Base-by-base conservation (phyloP, 805 yeast species). In the Wickerhamomyces mucosus region DNA sequence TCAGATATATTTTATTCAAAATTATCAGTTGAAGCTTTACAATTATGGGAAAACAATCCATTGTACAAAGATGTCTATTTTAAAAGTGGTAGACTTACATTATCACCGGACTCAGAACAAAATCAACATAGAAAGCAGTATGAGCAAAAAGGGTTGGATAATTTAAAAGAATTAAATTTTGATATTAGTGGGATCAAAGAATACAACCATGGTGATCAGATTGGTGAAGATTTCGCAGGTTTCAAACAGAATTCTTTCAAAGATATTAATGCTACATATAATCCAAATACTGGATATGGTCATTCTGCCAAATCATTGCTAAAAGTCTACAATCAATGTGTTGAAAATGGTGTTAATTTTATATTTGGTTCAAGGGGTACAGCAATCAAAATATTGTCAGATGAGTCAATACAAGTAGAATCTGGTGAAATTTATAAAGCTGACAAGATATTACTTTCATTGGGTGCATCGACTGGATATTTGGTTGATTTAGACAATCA, bases 1-100 rank as follows among this genome's bases (percentile, higher is more conserved):
- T 46, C 59, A 5, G 69, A 67, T 33, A 26, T 50, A 19, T 43
- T 54, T n/a, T 67, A 68, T 35, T 48, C 71, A 5, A 49, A 51
- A 28, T 37, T 69, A 41, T 53, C 69, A 4, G 51, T 65, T 4
- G 74, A 69, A 40, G 72, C 75, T 3, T 43, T 64, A 26, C 33
- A 46, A 8, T 34, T 46, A 33, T 67, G 71, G 69, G 48, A 48
- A 15, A 39, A 34, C 10, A 56, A 63, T 33, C 56, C 59, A 4
- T 36, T 54, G 6, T 62, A 43, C 29, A 42, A 50, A 20, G 57
- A 49, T 2, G 40, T 46, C 3, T 66, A 59, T 37, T 51, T 51
- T 29, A 59, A 63, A 33, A 58, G 65, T 43, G 72, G 72, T 2
- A 50, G 71, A 36, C 38, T 65, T 5, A 50, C 62, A 37, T 37